Base-by-base conservation (phyloP, 1,284 basidiomycete genomes). In the Laetiporus sulphureus region DNA sequence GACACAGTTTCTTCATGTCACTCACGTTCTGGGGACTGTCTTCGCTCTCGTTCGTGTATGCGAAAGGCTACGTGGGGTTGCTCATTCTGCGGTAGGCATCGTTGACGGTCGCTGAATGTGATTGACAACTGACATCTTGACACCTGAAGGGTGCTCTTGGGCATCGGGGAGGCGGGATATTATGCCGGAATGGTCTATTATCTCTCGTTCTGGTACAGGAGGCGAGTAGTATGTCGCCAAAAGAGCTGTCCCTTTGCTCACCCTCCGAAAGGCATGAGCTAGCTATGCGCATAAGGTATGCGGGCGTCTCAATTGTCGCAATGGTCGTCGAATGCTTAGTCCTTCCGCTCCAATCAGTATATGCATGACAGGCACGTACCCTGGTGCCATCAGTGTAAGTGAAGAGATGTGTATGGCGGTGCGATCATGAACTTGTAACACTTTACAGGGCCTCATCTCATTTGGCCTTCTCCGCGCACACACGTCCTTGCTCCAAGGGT, bases 101-200 rank as follows among this genome's bases (percentile, higher is more conserved):
- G 21, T 15, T 18, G 13, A 34, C n/a, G n/a, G n/a, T 36, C 5
- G 19, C 21, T 35, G n/a, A 24, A 8, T 19, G 5, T 25, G 5
- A 10, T 27, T 35, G 11, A 12, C 15, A 5, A 12, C n/a, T 8
- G 3, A 5, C 7, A 5, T 13, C 18, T 3, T 41, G 16, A 19
- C 25, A 18, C 15, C 21, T 24, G 4, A 30, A 64, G 62, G 4
- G 56, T 64, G 3, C 52, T 74, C 5, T 55, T 75, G 46, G 73
- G 74, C 2, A 74, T 75, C 60, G 65, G 65, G 0, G 64, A 66
- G 51, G 72, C 73, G 4, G 73, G 73, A 0, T 76, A 67, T 47
- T 74, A 75, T 46, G 73, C 73, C 0, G 74, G 74, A 2, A 72
- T 75, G 66, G 75, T 75, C 5, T 76, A 75, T 46, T 77, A 76